These are phyloP conservation scores for Penicillium sp. DNA, from an alignment of 2,329 filamentous ascomycete genomes.

Conservation along the genomic window DNA sequence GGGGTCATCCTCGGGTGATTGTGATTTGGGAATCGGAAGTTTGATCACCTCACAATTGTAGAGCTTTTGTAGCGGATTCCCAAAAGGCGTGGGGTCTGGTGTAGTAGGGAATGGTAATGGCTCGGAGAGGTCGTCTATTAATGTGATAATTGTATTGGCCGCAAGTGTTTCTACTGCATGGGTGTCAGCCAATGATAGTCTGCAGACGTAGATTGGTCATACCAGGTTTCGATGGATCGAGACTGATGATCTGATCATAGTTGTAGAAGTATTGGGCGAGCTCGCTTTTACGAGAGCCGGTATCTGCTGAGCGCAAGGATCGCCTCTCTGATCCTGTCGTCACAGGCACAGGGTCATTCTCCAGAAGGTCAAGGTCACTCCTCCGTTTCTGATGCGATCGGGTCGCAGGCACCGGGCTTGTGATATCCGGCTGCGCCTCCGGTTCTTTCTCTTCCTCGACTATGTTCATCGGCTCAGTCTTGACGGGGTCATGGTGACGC, in stretches of 20 bases:
- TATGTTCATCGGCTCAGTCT: not conserved
- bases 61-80: slow-evolving; percentile 39
- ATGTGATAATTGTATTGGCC: slow-evolving; percentile 69
- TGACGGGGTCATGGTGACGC: slow-evolving; percentile 7
- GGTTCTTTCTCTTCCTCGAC: not conserved
- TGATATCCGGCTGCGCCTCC: not conserved
- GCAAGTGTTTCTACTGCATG: slow-evolving; percentile 66
- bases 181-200: not conserved
- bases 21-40: slow-evolving; percentile 13
- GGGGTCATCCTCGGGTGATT: slow-evolving; percentile 48
- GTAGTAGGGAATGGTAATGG: slow-evolving; percentile 26
- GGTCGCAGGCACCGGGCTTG: not conserved
- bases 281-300: slow-evolving; percentile 82
- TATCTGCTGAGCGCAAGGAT: slow-evolving; percentile 82
- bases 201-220: slow-evolving; percentile 21
- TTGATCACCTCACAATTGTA: slow-evolving; percentile 37
- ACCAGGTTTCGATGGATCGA: slow-evolving; percentile 77
- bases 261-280: slow-evolving; percentile 87
- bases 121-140: slow-evolving; percentile 60
- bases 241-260: slow-evolving; percentile 91
- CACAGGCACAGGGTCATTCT: slow-evolving; percentile 1
- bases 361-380: slow-evolving; percentile 1
- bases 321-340: slow-evolving; percentile 55
- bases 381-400: slow-evolving; percentile 7
- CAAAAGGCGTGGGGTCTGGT: slow-evolving; percentile 28